phyloP scores from a whole-genome alignment of 306 rosid species.

The Acacia melanoxylon region DNA sequence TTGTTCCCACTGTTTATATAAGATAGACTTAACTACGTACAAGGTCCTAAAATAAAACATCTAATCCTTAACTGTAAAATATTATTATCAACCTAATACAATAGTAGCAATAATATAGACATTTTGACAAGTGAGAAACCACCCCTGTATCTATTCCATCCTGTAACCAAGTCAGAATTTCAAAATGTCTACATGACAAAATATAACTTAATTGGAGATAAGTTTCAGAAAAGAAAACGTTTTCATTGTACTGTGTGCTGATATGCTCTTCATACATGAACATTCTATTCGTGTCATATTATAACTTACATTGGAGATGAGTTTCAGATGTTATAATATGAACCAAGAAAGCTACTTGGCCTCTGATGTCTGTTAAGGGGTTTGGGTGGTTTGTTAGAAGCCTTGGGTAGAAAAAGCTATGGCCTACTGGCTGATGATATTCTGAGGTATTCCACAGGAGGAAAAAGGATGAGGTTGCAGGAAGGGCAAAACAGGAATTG shows the following conservation, averaged over 20 bases:
- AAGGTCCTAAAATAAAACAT: slow-evolving; percentile 24
- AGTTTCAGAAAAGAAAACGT: background rate
- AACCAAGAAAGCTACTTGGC: background rate
- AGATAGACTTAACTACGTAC: background rate
- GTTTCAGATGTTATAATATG: background rate
- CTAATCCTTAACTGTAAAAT: background rate
- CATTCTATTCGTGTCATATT: background rate
- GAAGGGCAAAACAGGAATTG: background rate
- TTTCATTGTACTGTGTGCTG: background rate
- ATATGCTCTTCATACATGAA: background rate
- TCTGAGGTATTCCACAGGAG: background rate
- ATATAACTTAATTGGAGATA: background rate
- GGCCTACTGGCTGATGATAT: background rate
- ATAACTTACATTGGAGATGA: background rate
- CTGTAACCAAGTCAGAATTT: slow-evolving; percentile 10
- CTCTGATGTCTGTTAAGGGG: background rate
- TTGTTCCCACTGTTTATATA: background rate
- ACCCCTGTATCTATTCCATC: background rate
- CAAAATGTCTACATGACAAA: background rate
- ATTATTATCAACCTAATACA: background rate
- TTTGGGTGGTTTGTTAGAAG: background rate
- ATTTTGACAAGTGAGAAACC: background rate
- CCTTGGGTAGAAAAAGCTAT: background rate
- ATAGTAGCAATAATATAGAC: background rate
- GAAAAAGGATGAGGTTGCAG: background rate